These are phyloP conservation scores for Lichtheimia hyalospora DNA, from an alignment of 371 early-diverging fungal genomes.

Conservation along the genomic window DNA sequence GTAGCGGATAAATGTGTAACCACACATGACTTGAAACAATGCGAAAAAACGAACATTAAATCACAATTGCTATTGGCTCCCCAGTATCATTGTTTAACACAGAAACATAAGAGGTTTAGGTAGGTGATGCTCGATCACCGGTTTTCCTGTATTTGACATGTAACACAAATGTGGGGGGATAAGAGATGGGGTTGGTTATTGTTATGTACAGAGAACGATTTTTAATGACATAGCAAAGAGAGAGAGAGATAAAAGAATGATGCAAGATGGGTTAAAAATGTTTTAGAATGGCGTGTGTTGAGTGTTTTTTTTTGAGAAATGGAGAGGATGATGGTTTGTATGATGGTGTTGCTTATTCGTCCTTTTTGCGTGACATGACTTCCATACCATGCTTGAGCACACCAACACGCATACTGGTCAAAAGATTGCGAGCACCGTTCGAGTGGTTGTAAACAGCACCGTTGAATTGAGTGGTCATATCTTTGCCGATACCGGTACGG, in stretches of 20 bases:
- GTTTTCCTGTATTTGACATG: too few species aligned
- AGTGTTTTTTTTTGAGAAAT: not conserved
- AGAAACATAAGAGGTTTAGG: too few species aligned
- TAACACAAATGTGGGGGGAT: too few species aligned
- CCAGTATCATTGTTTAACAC: too few species aligned
- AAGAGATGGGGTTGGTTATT: too few species aligned
- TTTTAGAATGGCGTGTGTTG: not conserved
- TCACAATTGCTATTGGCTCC: too few species aligned
- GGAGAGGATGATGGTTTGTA: not conserved
- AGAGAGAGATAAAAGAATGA: not conserved
- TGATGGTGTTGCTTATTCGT: not conserved
- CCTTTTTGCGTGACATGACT: conserved; percentile 12
- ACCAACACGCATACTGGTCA: conserved; percentile 74
- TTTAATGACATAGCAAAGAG: not conserved
- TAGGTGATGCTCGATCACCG: too few species aligned
- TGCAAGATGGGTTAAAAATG: not conserved
- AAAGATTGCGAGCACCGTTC: conserved; percentile 80
- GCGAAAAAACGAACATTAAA: too few species aligned
- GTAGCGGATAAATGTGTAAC: too few species aligned
- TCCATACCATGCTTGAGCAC: conserved; percentile 44
- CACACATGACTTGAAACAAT: too few species aligned
- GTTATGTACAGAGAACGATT: not conserved
- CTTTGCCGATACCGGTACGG: conserved; percentile 76
- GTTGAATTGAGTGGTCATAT: conserved; percentile 84
- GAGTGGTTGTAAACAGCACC: conserved; percentile 88